phyloP scores from a whole-genome alignment of 1,139 yeast genomes.

The Hansenula lynferdii region DNA sequence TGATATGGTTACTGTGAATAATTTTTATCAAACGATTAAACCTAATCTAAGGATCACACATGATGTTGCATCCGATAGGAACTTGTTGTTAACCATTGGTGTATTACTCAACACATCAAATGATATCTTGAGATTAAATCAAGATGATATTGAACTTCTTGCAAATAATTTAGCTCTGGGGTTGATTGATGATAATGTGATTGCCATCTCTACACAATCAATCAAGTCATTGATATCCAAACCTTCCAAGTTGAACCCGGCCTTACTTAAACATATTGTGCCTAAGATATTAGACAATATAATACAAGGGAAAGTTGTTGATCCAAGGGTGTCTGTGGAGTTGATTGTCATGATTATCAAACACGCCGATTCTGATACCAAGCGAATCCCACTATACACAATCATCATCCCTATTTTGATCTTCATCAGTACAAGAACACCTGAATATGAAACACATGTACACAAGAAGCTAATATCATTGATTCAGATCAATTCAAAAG shows the following conservation, averaged over 20 bases:
- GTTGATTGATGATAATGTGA: constrained; percentile 18
- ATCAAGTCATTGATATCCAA: constrained; percentile 11
- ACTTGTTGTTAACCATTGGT: constrained; percentile 44
- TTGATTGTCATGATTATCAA: constrained; percentile 46
- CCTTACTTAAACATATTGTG: constrained; percentile 10
- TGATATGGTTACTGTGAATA: constrained; percentile 28
- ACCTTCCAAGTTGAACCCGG: constrained; percentile 3
- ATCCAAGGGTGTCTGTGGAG: constrained; percentile 47
- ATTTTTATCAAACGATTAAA: constrained; percentile 36
- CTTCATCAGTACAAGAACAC: constrained; percentile 11
- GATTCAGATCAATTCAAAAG: constrained; percentile 41
- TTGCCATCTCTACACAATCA: constrained; percentile 17
- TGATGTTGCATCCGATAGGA: constrained; percentile 2
- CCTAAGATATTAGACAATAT: constrained; percentile 11
- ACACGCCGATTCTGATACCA: constrained; percentile 24
- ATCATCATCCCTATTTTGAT: constrained; percentile 14
- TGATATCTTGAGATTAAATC: constrained; percentile 33
- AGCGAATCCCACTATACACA: constrained; percentile 13
- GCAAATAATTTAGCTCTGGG: constrained; percentile 42
- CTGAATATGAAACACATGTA: constrained; percentile 34
- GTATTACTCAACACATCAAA: constrained; percentile 55
- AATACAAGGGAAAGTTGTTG: constrained; percentile 14
- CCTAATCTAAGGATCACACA: constrained; percentile 23
- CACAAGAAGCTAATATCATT: constrained; percentile 49
- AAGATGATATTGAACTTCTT: constrained; percentile 46